Evolutionary conservation across 1,284 basidiomycete genomes (phyloP).

Genomic region (Ganoderma multipileum): DNA sequence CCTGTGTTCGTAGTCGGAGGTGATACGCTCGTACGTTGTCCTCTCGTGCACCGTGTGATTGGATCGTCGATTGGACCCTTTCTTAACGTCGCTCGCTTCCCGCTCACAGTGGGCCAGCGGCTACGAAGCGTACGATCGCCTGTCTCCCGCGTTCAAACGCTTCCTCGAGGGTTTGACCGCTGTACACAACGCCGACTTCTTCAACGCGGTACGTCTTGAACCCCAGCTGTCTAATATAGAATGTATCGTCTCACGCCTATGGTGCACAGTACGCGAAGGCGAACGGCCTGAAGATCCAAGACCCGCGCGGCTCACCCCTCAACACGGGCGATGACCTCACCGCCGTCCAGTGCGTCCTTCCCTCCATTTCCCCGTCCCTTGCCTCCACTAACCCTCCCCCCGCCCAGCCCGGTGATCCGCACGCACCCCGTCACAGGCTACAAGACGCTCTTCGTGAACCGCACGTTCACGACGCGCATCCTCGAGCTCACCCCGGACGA

Average conservation of each 20-base stretch:
- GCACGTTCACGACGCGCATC: constrained; percentile 10
- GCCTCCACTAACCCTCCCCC: constrained; percentile 1
- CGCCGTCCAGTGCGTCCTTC: constrained; percentile 57
- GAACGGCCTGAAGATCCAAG: constrained; percentile 8
- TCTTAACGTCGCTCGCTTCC: not conserved
- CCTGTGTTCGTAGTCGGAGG: constrained; percentile 36
- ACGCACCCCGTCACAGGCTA: constrained; percentile 71
- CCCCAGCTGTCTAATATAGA: not conserved
- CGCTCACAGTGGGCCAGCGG: constrained; percentile 48
- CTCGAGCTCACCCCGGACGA: constrained; percentile 48
- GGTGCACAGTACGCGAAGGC: constrained; percentile 12
- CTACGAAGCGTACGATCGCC: constrained; percentile 70
- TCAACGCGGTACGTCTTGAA: constrained; percentile 37
- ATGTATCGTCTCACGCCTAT: not conserved
- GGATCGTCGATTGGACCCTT: not conserved
- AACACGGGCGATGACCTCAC: constrained; percentile 56
- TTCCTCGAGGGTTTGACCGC: constrained; percentile 70
- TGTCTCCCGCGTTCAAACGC: constrained; percentile 60
- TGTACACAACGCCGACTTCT: constrained; percentile 60
- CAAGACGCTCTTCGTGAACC: constrained; percentile 72
- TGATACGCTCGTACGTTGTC: constrained; percentile 40
- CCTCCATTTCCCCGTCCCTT: not conserved
- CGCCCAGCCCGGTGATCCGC: constrained; percentile 50
- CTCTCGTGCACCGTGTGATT: not conserved
- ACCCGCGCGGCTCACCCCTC: constrained; percentile 31